Evolutionary conservation across 805 yeast genomes (phyloP), one percentile per base, ranked within the genome.

Genomic region (Ogataea henricii): DNA sequence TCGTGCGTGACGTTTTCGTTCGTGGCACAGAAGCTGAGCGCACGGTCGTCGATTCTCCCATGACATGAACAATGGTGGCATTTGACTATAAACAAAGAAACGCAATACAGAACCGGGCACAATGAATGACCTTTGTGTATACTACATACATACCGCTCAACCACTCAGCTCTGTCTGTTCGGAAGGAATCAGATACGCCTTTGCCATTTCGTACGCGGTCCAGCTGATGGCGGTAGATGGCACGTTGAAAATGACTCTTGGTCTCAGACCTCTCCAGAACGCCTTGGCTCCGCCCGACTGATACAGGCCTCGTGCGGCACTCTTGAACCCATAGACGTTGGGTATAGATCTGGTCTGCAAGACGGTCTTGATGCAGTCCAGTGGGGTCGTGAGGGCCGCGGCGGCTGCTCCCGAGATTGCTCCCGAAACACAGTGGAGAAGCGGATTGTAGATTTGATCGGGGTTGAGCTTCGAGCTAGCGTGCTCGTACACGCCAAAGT

Each of bases 151-250:
- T 22, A 21, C 29, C 17, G 33, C 14, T 38, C 33, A 17, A 13
- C 10, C 40, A n/a, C 16, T 37, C 29, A 22, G 17, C 14, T 34
- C 36, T 17, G 14, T 22, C 29, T 37, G 23, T 20, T 42, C 39
- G 40, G 40, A 42, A 26, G 40, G 52, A 17, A 78, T 64, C 60
- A 84, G 68, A 55, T 85, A 75, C 56, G 81, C 84, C 69, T 92
- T 92, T 37, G 97, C 97, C 92, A 91, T 88, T 67, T 92, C 99
- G 68, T 92, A 92, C 22, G 96, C 89, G 1, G 98, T 92, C 98
- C 98, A 92, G 55, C 96, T 84, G 52, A 92, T 90, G 17, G 98
- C 98, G 7, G 98, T 92, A 39, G 95, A 83, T 18, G 99, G 99
- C 65, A 92, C 90, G 67, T 90, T 90, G 56, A 94, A 87, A 26